Evolutionary conservation across 2,329 filamentous ascomycete genomes (phyloP).

Genomic region (Colletotrichum sp.): DNA sequence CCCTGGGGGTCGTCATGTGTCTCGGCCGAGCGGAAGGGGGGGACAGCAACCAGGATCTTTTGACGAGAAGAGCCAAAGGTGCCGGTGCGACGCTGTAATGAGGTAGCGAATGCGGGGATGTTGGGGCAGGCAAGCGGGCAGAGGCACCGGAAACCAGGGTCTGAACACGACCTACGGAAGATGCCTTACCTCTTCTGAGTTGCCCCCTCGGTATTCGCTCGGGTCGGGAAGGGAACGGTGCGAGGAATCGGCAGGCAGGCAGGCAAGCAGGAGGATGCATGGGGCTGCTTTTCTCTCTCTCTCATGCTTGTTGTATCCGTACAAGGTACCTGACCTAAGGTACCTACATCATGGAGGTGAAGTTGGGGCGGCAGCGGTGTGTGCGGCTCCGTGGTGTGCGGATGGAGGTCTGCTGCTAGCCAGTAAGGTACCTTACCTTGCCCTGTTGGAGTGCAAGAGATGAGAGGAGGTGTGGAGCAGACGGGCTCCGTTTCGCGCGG

Average conservation of each 20-base stretch:
- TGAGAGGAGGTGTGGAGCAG: neutral
- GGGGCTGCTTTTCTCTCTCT: neutral
- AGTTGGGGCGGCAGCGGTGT: neutral
- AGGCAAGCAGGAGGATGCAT: neutral
- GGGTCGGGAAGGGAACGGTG: neutral
- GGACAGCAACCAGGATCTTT: neutral
- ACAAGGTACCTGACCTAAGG: neutral
- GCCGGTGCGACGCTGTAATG: neutral
- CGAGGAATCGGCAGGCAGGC: neutral
- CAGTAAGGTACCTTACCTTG: neutral
- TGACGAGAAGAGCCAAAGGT: neutral
- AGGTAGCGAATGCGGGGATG: neutral
- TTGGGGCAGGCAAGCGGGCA: neutral
- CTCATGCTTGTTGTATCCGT: neutral
- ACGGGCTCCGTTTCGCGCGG: neutral
- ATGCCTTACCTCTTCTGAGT: neutral
- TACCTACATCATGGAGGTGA: neutral
- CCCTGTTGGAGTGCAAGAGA: neutral
- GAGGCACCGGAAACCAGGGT: neutral
- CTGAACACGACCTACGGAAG: neutral
- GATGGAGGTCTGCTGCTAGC: neutral
- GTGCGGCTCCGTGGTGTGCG: slow-evolving; percentile 1
- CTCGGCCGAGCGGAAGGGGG: neutral
- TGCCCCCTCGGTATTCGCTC: neutral
- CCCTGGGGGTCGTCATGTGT: neutral